These are phyloP conservation scores for Beta macrorhiza DNA, from an alignment of 179 eudicot species.

Conservation along the genomic window DNA sequence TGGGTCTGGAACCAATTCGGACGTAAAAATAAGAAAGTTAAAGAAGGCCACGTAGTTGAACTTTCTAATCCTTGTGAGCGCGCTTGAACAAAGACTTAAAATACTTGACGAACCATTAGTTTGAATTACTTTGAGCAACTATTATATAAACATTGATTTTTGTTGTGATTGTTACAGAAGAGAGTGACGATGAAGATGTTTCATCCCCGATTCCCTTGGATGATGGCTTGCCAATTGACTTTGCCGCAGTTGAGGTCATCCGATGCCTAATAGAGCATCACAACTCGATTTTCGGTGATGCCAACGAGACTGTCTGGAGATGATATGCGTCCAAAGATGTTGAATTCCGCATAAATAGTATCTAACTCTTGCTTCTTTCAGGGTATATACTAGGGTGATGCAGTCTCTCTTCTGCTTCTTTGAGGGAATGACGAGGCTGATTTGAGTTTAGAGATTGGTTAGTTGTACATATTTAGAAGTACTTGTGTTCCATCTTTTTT, in stretches of 20 bases:
- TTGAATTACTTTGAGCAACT: neutral
- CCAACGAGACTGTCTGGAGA: conserved; percentile 86
- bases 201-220: conserved; percentile 84
- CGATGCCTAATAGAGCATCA: conserved; percentile 91
- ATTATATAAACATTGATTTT: neutral
- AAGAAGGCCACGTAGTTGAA: neutral
- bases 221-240: conserved; percentile 74
- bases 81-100: too few species aligned
- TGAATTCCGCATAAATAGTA: neutral
- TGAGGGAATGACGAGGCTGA: neutral
- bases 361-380: neutral
- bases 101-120: neutral
- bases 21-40: neutral
- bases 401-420: neutral
- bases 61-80: neutral
- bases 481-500: neutral
- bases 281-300: conserved; percentile 84
- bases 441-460: conserved; percentile 1
- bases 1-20: neutral
- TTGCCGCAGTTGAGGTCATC: conserved; percentile 75
- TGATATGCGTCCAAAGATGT: conserved; percentile 24
- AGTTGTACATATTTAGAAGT: conserved; percentile 17
- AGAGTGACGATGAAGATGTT: conserved; percentile 59
- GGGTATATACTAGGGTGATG: neutral
- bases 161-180: conserved; percentile 36